Base-by-base conservation (phyloP, 2,329 filamentous ascomycete genomes). In the Periconia macrospinosa region DNA sequence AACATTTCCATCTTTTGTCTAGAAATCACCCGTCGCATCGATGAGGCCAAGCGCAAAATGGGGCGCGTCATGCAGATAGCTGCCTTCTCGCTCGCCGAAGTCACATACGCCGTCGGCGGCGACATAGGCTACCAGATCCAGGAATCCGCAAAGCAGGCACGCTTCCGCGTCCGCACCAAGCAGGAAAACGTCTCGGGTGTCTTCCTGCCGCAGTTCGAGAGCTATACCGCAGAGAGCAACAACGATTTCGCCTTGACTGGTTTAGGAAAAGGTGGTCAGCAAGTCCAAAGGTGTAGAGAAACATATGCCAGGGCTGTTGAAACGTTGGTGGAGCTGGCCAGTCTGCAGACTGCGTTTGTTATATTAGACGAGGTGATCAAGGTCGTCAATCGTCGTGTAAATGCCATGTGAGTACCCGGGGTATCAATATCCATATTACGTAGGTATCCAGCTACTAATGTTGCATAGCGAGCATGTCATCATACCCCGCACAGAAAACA, bases 21-120 rank as follows among this genome's bases (percentile, higher is more conserved):
- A 75, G 94, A 99, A 69, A 99, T 99, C 69, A 97, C 94, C 47
- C 86, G 87, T 74, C 89, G 94, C 70, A 99, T 99, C 76, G 93
- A 99, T 79, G 94, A 99, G 76, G 94, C 94, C 41, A 99, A 99
- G 78, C 90, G 92, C 67, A 99, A 99, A 81, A 99, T 99, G 93
- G 94, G 94, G 53, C 86, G 93, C 33, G 94, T 99, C 37, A 99
- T 99, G 94, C 93, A 97, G 76, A 96, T 99, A 70, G 94, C 94
- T 41, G 92, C 94, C 44, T 97, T 99, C 78, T 97, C 93, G 42
- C 84, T 99, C 17, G 94, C 94, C 55, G 94, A 97, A 79, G 94
- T 99, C 52, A 96, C 92, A 46, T 99, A 99, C 70, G 94, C 94
- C 23, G 92, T 97, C 27, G 94, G 94, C 58, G 92, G 93, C 68